phyloP scores from a whole-genome alignment of 805 yeast species.

The Myxozyma neotropica region DNA sequence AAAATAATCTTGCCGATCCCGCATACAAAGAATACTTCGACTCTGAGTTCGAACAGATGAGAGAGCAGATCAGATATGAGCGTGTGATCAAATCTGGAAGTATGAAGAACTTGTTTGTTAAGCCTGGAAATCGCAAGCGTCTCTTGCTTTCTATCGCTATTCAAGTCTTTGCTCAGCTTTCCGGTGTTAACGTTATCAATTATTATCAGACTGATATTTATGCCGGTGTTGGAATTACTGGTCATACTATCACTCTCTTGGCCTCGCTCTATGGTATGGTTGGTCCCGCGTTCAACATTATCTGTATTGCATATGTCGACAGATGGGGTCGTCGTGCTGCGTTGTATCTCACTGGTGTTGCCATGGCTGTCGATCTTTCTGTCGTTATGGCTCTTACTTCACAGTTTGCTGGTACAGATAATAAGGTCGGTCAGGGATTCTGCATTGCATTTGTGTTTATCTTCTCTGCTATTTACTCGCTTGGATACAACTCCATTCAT shows the following conservation, averaged over 20 bases:
- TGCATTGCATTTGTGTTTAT: conserved; percentile 41
- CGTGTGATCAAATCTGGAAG: conserved; percentile 12
- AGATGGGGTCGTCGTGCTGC: conserved; percentile 29
- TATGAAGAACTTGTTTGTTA: conserved; percentile 2
- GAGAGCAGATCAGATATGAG: conserved; percentile 19
- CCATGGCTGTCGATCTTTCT: conserved; percentile 14
- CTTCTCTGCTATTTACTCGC: conserved; percentile 41
- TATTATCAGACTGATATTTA: conserved; percentile 51
- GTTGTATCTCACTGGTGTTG: conserved; percentile 17
- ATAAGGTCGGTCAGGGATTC: conserved; percentile 36
- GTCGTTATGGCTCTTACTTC: conserved; percentile 24
- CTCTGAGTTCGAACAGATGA: conserved; percentile 8
- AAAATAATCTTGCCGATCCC: conserved; percentile 3
- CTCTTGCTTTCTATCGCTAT: conserved; percentile 65
- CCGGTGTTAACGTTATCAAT: conserved; percentile 36
- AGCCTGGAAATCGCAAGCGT: conserved; percentile 25
- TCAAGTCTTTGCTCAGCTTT: conserved; percentile 40
- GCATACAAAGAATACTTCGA: conserved; percentile 2
- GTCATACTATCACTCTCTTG: conserved; percentile 17
- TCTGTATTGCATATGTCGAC: conserved; percentile 29
- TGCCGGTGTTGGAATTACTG: conserved; percentile 45
- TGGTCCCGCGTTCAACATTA: conserved; percentile 18
- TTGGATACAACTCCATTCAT: conserved; percentile 46
- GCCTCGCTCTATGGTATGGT: conserved; percentile 26
- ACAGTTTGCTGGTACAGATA: conserved; percentile 28